Conservation (phyloP, 1,284 basidiomycete genomes). For the Trametes hirsuta region DNA sequence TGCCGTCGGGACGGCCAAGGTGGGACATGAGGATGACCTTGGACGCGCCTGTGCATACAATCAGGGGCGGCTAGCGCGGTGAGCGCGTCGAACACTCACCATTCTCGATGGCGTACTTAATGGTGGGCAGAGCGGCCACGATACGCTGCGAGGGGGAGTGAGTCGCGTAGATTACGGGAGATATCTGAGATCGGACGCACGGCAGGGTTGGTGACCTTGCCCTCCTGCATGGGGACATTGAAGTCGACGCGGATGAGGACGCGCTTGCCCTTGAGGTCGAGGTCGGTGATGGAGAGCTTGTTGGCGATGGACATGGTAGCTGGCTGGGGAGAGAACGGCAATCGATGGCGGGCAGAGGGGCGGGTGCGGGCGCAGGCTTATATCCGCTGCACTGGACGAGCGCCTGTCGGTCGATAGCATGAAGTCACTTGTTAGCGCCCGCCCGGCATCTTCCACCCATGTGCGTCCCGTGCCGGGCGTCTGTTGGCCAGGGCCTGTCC, state of each 20-base stretch:
- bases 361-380: conserved; percentile 18
- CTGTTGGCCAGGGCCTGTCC: background rate
- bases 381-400: conserved; percentile 9
- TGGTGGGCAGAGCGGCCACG: conserved; percentile 94
- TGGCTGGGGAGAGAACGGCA: conserved; percentile 3
- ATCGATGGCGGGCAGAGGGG: conserved; percentile 20
- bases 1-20: conserved; percentile 96
- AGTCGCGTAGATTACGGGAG: conserved; percentile 8
- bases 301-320: conserved; percentile 91
- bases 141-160: conserved; percentile 69
- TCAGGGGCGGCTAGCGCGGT: conserved; percentile 13
- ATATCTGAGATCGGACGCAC: conserved; percentile 51
- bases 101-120: conserved; percentile 92
- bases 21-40: conserved; percentile 96
- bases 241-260: conserved; percentile 98
- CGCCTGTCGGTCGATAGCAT: conserved; percentile 18
- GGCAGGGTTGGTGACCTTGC: conserved; percentile 95
- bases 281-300: conserved; percentile 92
- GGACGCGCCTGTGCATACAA: conserved; percentile 65
- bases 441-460: conserved; percentile 20
- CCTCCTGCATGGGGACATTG: conserved; percentile 92
- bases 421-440: conserved; percentile 19
- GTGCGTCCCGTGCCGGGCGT: background rate
- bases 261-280: conserved; percentile 88
- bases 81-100: conserved; percentile 48